Evolutionary conservation across 352 stramenopile genomes (phyloP).

Genomic region (Phytopythium aichiense): DNA sequence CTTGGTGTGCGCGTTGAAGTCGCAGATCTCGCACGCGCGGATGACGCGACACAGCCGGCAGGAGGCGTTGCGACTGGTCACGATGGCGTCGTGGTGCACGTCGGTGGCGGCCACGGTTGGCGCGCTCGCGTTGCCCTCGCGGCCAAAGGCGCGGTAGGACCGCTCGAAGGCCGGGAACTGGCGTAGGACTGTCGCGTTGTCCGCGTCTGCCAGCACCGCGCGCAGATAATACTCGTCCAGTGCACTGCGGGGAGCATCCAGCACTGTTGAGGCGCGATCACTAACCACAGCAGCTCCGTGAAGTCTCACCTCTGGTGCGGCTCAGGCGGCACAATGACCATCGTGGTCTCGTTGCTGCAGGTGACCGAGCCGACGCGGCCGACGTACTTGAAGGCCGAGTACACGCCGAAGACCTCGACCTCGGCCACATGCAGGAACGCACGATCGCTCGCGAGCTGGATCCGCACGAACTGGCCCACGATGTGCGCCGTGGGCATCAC

Average conservation of each 20-base stretch:
- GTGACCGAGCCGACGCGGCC: slow-evolving; percentile 74
- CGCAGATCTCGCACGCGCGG: slow-evolving; percentile 85
- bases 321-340: slow-evolving; percentile 78
- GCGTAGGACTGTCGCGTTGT: slow-evolving; percentile 87
- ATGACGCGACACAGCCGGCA: slow-evolving; percentile 85
- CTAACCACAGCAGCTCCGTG: neutral
- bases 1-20: slow-evolving; percentile 55
- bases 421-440: slow-evolving; percentile 90
- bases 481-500: slow-evolving; percentile 79
- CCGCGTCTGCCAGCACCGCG: slow-evolving; percentile 87
- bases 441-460: slow-evolving; percentile 83
- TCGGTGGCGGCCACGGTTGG: neutral
- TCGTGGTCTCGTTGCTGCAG: slow-evolving; percentile 85
- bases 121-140: slow-evolving; percentile 17
- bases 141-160: slow-evolving; percentile 72
- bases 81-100: slow-evolving; percentile 5
- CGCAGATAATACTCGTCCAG: slow-evolving; percentile 85
- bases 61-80: slow-evolving; percentile 12
- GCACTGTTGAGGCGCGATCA: neutral
- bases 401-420: slow-evolving; percentile 91
- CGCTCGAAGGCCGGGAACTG: slow-evolving; percentile 87
- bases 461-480: slow-evolving; percentile 68
- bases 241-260: slow-evolving; percentile 17
- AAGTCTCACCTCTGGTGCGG: slow-evolving; percentile 51
- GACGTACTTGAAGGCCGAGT: slow-evolving; percentile 78